These are phyloP conservation scores for Nymphaea thermarum DNA, from an alignment of 164 flowering plant species.

Conservation along the genomic window DNA sequence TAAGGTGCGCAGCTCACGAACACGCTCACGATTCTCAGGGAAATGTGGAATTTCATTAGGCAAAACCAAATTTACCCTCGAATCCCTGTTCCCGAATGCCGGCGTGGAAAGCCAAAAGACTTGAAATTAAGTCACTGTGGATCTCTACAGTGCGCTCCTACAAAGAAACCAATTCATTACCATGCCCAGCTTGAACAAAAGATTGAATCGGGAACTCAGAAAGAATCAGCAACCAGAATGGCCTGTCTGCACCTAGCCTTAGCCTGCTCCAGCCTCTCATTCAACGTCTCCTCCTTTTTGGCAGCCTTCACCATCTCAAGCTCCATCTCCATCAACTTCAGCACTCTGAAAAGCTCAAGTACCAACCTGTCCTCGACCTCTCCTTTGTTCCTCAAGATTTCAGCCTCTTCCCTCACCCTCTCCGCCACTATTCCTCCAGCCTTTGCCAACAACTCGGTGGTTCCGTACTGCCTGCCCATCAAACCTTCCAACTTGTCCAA, in stretches of 20 bases:
- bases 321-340: slow-evolving; percentile 80
- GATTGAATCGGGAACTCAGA: slow-evolving; percentile 14
- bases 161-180: too few species aligned
- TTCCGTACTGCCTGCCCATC: slow-evolving; percentile 56
- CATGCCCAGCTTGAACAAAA: neutral
- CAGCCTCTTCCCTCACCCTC: slow-evolving; percentile 81
- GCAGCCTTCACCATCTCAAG: slow-evolving; percentile 86
- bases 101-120: neutral
- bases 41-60: too few species aligned
- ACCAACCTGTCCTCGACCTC: slow-evolving; percentile 82
- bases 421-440: slow-evolving; percentile 69
- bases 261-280: slow-evolving; percentile 66
- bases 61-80: too few species aligned
- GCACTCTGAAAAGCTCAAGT: slow-evolving; percentile 63
- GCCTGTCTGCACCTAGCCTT: slow-evolving; percentile 91
- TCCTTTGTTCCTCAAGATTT: slow-evolving; percentile 63
- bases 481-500: slow-evolving; percentile 59
- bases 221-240: slow-evolving; percentile 78
- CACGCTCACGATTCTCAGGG: too few species aligned
- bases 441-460: slow-evolving; percentile 57
- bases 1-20: too few species aligned
- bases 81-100: neutral
- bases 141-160: neutral
- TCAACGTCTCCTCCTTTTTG: slow-evolving; percentile 64
- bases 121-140: neutral